Evolutionary conservation across 1,139 yeast genomes (phyloP), one percentile per base, ranked within the genome.

Genomic region (Protomyces macrosporus): DNA sequence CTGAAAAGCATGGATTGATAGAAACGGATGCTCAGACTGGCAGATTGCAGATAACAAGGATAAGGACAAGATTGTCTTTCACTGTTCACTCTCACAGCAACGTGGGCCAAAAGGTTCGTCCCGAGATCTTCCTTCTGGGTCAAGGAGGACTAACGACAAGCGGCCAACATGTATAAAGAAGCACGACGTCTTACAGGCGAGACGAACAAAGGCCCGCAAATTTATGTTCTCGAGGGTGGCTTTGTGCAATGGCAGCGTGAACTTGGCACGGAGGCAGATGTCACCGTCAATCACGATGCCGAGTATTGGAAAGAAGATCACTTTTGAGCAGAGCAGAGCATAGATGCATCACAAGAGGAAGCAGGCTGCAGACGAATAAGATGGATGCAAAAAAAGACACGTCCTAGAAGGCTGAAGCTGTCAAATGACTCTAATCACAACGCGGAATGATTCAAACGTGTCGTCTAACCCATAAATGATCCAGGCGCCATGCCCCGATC

Each of bases 131-230:
- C 7, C 50, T 39, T 0, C 32, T 23, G 45, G 12, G 3, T 88
- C 53, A 86, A 95, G 2, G 97, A 86, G 66, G 78, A 98, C 56
- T 98, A 98, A 0, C 98, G 98, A 0, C 78, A 88, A 6, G 82
- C 96, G 2, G 90, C 97, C 0, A 77, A 85, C 73, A 79, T 79
- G 70, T 88, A 87, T 70, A 51, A 53, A 32, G 53, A 33, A 32
- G 54, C 60, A 9, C 50, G 32, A 16, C 32, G 30, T 12, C 12
- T 30, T 9, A 82, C 78, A 2, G 73, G 76, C 0, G 73, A 48
- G 45, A 74, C 74, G 30, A 71, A 75, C 50, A 73, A 72, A 7
- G 71, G 75, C 2, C 79, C 86, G 68, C 79, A 81, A 58, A 84
- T 91, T 3, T 87, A 85, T 80, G 85, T 91, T 0, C 77, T 91